Evolutionary conservation across 352 stramenopile species (phyloP), one percentile per base, ranked within the genome.

Genomic region (Salisapilia sapeloensis): DNA sequence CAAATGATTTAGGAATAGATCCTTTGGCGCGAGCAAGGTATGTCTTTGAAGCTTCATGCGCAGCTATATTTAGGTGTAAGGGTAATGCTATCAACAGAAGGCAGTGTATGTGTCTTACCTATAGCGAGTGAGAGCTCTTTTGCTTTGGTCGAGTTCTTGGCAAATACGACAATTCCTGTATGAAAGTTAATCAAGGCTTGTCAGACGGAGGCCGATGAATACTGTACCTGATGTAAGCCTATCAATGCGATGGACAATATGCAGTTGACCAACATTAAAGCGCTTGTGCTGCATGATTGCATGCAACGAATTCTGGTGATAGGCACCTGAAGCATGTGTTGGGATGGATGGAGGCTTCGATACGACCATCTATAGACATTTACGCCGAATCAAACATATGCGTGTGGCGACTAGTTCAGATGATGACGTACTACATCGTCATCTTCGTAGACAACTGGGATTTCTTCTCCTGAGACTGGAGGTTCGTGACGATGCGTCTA

Each of bases 401-500:
- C 21, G 2, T 15, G 2, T 3, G 18, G 19, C 10, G 12, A 27
- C 36, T 36, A 35, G 3, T 22, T 22, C 8, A 2, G 21, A 6
- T 15, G 7, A 44, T 20, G 1, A 75, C 47, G 23, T 42, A 95
- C 61, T 42, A 94, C 23, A 29, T 84, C 57, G 24, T 72, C 48
- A 33, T 87, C 59, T 41, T 93, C 65, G 42, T 78, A 48, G 8
- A 86, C 56, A 34, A 94, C 62, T n/a, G 35, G 8, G 28, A 95
- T 56, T 11, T 87, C 63, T 14, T 90, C 60, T 17, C 79, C 65
- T 1, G 52, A 65, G 22, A 98, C 91, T 8, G 87, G 89, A 14
- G 93, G 93, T 63, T 98, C 93, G 45, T 98, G 92, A 27, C 92
- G 86, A 80, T 98, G 92, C 23, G 94, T 74, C 67, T 81, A 44